Base-by-base conservation (phyloP, 257 asterid genomes). In the Solanum okadae region DNA sequence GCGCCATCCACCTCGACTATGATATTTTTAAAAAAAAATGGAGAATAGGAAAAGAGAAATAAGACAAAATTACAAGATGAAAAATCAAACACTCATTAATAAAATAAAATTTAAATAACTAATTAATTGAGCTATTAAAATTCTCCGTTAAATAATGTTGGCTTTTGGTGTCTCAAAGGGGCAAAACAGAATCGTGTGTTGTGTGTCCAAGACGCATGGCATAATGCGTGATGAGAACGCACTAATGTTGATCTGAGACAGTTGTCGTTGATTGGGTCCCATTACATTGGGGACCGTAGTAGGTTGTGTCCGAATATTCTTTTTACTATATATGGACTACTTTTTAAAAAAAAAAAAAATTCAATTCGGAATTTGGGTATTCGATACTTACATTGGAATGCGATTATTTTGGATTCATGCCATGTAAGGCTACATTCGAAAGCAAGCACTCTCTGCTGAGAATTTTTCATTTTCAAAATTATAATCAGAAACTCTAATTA, bases 11-110 rank as follows among this genome's bases (percentile, higher is more conserved):
- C 67, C 38, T 25, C 25, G 3, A 10, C 16, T 23, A 23, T 23
- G 0, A 9, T 0, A 3, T 23, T 22, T n/a, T n/a, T n/a, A n/a
- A n/a, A n/a, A n/a, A 1, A 23, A 10, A 23, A 0, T 59, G 8
- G 5, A 22, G 12, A 22, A 2, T 23, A 23, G 5, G 8, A 3
- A 61, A 61, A 63, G 3, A 23, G 16, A 23, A 1, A 63, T n/a
- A 4, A 23, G 6, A 2, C 8, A 6, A 3, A n/a, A 10, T 63
- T 63, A 63, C 4, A 3, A 63, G 71, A 63, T 4, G 16, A n/a
- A n/a, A 0, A 63, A 63, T 10, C 8, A 11, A 63, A 63, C 3
- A 0, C 10, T 22, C 6, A 2, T 61, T 9, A 4, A 9, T 23
- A 10, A 10, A 10, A 2, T n/a, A 0, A 63, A 10, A 63, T 7